A percentile compares a stretch with the other conserved stretches of the same genome.
phyloP scores from a whole-genome alignment of 495 filamentous ascomycete genomes.

The Xylaria longipes region DNA sequence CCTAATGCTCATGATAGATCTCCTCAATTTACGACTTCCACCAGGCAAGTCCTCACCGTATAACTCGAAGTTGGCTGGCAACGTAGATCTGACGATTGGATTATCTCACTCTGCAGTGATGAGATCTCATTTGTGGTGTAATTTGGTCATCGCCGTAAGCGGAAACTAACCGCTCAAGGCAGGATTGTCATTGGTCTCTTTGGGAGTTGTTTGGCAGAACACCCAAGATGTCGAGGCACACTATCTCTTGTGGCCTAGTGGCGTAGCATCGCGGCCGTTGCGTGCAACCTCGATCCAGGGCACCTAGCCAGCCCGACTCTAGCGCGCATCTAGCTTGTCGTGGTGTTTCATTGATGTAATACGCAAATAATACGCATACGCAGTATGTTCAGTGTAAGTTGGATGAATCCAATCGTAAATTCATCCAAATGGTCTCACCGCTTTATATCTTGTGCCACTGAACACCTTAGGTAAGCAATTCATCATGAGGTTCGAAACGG shows the following conservation, averaged over 20 bases:
- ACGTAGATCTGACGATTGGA: slow-evolving; percentile 5
- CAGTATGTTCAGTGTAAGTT: neutral
- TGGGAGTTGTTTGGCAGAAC: slow-evolving; percentile 5
- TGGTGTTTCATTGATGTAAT: slow-evolving; percentile 18
- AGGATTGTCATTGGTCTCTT: slow-evolving; percentile 7
- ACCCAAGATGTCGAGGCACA: slow-evolving; percentile 30
- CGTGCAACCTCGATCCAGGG: slow-evolving; percentile 7
- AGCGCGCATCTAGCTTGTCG: slow-evolving; percentile 8
- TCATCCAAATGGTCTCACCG: slow-evolving; percentile 13
- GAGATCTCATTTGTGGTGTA: neutral
- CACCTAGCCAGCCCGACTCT: neutral
- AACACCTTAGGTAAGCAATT: neutral
- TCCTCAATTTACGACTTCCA: neutral
- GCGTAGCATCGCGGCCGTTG: slow-evolving; percentile 14
- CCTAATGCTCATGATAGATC: neutral
- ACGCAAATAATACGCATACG: too few species aligned
- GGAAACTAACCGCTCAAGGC: slow-evolving; percentile 5
- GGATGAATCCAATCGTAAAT: neutral
- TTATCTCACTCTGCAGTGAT: slow-evolving; percentile 5
- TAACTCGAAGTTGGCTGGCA: neutral
- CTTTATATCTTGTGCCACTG: slow-evolving; percentile 9
- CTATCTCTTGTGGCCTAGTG: slow-evolving; percentile 16
- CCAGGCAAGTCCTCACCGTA: neutral
- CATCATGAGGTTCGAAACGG: neutral
- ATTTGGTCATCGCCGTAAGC: slow-evolving; percentile 17